Conservation (phyloP, 306 rosid species). For the Cyamopsis tetragonoloba region DNA sequence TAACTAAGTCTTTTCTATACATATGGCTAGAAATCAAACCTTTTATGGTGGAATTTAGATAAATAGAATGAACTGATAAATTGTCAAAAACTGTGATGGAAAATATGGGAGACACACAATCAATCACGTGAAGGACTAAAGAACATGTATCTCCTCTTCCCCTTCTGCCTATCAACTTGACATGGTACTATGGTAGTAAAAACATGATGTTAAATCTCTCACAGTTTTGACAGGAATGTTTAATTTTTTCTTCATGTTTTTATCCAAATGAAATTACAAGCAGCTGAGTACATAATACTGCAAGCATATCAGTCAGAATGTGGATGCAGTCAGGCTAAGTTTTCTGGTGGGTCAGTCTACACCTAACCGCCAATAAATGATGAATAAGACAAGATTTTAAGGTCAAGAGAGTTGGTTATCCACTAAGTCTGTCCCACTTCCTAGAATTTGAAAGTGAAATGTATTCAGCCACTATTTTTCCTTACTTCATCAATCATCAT, state of each 20-base stretch:
- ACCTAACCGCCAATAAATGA: constrained; percentile 46
- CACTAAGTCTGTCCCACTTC: constrained; percentile 64
- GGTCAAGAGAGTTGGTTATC: constrained; percentile 92
- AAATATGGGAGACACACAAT: constrained; percentile 26
- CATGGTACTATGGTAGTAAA: background rate
- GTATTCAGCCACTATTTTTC: constrained; percentile 1
- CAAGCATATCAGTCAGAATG: constrained; percentile 23
- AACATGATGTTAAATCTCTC: constrained; percentile 23
- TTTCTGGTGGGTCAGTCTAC: constrained; percentile 58
- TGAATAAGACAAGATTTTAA: constrained; percentile 65
- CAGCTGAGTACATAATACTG: constrained; percentile 21
- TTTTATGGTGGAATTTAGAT: constrained; percentile 28
- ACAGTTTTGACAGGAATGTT: constrained; percentile 7
- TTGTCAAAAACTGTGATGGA: constrained; percentile 19
- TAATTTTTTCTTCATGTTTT: constrained; percentile 11
- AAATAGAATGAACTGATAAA: background rate
- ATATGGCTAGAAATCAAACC: too few species aligned
- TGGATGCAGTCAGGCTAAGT: constrained; percentile 23
- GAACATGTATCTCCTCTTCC: constrained; percentile 21
- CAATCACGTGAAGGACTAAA: constrained; percentile 35
- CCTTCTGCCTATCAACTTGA: constrained; percentile 19
- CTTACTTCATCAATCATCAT: background rate
- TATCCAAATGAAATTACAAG: constrained; percentile 27
- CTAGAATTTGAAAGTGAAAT: constrained; percentile 45
- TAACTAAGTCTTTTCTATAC: too few species aligned